Percentiles rank a stretch among this genome's conserved stretches.
Conservation (phyloP, 306 rosid genomes). For the Quercus engelmannii region DNA sequence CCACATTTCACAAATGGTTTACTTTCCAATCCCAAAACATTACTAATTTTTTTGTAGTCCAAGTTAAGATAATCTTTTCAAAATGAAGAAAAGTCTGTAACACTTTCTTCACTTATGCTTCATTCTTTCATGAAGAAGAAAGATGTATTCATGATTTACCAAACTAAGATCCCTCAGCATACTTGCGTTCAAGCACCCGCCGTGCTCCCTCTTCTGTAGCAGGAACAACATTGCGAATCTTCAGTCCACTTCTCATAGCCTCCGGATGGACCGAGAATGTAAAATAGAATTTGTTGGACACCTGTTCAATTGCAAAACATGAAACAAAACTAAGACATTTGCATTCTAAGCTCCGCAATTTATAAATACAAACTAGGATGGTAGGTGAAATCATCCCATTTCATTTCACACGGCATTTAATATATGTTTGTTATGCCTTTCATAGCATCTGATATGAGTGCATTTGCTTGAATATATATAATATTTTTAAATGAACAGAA, state of each 20-base stretch:
- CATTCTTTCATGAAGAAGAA: too few relatives aligned
- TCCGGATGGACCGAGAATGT: slow-evolving; percentile 59
- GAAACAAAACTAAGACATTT: slow-evolving; percentile 1
- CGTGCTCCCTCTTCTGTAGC: slow-evolving; percentile 74
- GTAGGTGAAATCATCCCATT: too few relatives aligned
- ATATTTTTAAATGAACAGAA: not conserved
- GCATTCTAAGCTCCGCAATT: not conserved
- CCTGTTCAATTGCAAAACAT: slow-evolving; percentile 36
- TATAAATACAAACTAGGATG: not conserved
- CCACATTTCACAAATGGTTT: too few relatives aligned
- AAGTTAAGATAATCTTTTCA: too few relatives aligned
- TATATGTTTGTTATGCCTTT: too few relatives aligned
- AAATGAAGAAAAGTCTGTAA: too few relatives aligned
- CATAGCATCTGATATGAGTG: not conserved
- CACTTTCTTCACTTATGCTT: not conserved
- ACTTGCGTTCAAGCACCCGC: slow-evolving; percentile 67
- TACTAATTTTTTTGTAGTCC: not conserved
- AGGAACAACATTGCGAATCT: slow-evolving; percentile 71
- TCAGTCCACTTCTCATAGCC: slow-evolving; percentile 52
- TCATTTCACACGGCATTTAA: too few relatives aligned
- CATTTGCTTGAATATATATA: not conserved
- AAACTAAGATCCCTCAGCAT: slow-evolving; percentile 48
- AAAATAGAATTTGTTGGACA: slow-evolving; percentile 87
- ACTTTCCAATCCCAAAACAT: not conserved
- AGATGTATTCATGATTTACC: slow-evolving; percentile 19